Conservation (phyloP, 805 yeast species). For the Wickerhamiella bombiphila region DNA sequence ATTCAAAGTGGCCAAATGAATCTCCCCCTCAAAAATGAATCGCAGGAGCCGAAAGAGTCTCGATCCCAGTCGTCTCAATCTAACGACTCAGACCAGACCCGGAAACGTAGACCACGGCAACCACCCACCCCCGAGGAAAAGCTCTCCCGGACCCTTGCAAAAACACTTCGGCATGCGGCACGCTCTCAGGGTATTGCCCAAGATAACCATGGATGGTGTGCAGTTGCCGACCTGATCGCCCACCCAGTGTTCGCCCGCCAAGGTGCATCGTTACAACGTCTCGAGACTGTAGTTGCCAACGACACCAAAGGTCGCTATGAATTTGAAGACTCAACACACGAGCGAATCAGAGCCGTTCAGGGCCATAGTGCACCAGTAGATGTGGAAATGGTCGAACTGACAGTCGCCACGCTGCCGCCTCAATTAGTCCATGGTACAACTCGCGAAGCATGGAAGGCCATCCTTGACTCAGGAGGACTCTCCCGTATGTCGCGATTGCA, state of each 20-base stretch:
- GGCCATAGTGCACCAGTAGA: conserved; percentile 62
- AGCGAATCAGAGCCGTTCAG: conserved; percentile 71
- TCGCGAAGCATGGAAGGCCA: conserved; percentile 30
- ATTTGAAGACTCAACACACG: conserved; percentile 22
- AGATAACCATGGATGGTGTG: conserved; percentile 52
- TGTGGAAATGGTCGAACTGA: conserved; percentile 29
- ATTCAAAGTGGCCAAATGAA: too few species aligned
- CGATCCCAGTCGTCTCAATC: too few species aligned
- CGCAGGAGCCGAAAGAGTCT: too few species aligned
- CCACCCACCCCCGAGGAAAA: too few species aligned
- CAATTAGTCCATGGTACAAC: conserved; percentile 76
- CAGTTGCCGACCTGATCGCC: conserved; percentile 36
- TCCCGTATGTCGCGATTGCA: conserved; percentile 65
- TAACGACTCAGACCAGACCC: too few species aligned
- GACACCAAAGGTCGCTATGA: conserved; percentile 64
- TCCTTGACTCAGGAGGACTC: conserved; percentile 41
- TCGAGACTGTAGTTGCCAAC: conserved; percentile 42
- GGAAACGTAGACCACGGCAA: too few species aligned
- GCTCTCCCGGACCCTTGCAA: conserved; percentile 55
- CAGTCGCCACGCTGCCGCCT: conserved; percentile 30
- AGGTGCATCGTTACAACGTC: conserved; percentile 40
- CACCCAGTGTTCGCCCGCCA: conserved; percentile 46
- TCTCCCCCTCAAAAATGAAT: too few species aligned
- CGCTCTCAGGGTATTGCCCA: conserved; percentile 48
- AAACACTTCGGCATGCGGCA: conserved; percentile 80